Evolutionary conservation across 768 basidiomycete genomes (phyloP).

Genomic region (Clitopilus passeckerianus): DNA sequence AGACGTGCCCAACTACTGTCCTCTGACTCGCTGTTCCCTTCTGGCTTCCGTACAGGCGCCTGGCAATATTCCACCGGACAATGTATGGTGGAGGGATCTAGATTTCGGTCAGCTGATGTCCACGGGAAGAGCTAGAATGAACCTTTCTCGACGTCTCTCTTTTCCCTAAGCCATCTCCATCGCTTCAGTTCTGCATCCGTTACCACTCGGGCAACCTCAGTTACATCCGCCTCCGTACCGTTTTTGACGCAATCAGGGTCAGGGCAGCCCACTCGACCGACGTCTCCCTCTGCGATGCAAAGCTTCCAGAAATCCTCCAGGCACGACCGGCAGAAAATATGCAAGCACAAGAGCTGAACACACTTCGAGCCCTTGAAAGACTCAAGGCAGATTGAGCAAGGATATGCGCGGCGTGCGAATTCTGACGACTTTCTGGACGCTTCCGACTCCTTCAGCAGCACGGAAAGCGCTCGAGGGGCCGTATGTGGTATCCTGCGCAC

Average conservation of each 20-base stretch:
- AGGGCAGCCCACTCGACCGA: slow-evolving; percentile 75
- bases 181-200: slow-evolving; percentile 58
- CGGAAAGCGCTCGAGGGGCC: slow-evolving; percentile 46
- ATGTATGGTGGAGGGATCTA: slow-evolving; percentile 75
- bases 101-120: background rate
- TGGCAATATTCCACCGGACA: slow-evolving; percentile 84
- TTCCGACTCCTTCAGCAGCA: slow-evolving; percentile 46
- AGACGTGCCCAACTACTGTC: slow-evolving; percentile 69
- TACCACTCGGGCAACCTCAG: slow-evolving; percentile 70
- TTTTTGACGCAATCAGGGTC: slow-evolving; percentile 74
- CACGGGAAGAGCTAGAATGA: slow-evolving; percentile 8
- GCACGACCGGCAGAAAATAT: slow-evolving; percentile 83
- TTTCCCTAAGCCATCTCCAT: slow-evolving; percentile 77
- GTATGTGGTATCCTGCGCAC: slow-evolving; percentile 48
- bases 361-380: slow-evolving; percentile 74
- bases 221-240: slow-evolving; percentile 54
- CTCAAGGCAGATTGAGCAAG: slow-evolving; percentile 74
- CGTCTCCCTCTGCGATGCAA: slow-evolving; percentile 75
- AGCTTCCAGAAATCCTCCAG: slow-evolving; percentile 78
- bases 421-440: slow-evolving; percentile 35
- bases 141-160: slow-evolving; percentile 72
- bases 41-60: slow-evolving; percentile 63
- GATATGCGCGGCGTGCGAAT: slow-evolving; percentile 64
- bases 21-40: slow-evolving; percentile 30
- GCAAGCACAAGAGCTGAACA: slow-evolving; percentile 62